Evolutionary conservation across 441 rosid species (phyloP).

Genomic region (Metrosideros polymorpha): DNA sequence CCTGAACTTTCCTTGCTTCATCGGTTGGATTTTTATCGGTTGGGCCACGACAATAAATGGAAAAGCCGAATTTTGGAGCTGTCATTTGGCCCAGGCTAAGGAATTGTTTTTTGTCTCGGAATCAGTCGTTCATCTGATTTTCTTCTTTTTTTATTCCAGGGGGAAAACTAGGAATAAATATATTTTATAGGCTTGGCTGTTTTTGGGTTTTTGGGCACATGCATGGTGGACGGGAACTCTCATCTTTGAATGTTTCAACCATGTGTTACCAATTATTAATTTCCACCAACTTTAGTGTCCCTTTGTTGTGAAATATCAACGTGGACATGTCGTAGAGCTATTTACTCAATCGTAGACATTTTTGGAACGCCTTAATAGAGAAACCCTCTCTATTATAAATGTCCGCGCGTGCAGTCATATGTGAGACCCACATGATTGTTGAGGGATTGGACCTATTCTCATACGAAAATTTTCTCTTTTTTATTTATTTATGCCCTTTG

Average conservation of each 20-base stretch:
- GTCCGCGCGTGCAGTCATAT: background rate
- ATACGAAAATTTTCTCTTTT: accelerated
- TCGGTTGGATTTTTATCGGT: background rate
- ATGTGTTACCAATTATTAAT: background rate
- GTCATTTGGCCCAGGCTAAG: background rate
- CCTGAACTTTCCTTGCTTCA: background rate
- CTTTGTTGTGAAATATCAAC: background rate
- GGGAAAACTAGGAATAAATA: background rate
- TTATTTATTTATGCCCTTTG: background rate
- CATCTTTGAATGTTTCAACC: background rate
- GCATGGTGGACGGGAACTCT: background rate
- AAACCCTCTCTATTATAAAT: too few species aligned
- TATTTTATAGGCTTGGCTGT: background rate
- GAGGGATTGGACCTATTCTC: background rate
- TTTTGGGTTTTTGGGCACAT: background rate
- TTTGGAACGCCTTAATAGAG: too few species aligned
- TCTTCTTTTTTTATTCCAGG: background rate
- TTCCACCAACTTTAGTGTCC: background rate
- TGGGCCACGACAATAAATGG: background rate
- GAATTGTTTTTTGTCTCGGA: background rate
- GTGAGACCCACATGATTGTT: accelerated
- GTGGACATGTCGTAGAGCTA: too few species aligned
- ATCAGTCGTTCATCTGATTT: background rate
- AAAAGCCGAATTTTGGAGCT: background rate
- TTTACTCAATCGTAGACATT: too few species aligned